Evolutionary conservation across 2,329 filamentous ascomycete species (phyloP).

Genomic region (Microascus cirrosus): DNA sequence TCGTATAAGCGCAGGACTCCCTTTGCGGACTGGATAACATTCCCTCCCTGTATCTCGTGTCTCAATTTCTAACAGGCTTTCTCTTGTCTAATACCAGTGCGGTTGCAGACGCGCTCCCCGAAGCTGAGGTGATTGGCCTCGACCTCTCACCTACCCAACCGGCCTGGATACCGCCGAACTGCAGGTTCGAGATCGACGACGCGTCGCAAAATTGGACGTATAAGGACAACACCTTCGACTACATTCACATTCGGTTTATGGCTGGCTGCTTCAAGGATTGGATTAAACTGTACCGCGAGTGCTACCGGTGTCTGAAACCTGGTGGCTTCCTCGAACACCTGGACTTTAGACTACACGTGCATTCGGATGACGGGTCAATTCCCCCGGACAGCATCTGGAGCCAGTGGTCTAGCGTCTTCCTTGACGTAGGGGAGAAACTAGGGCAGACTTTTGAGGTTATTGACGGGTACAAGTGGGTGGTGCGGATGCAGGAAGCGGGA

Average conservation of each 20-base stretch:
- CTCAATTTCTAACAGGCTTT: no score
- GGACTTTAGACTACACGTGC: constrained; percentile 6
- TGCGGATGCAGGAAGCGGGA: constrained; percentile 8
- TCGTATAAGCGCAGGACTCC: no score
- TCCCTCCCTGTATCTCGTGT: no score
- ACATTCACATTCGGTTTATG: constrained; percentile 13
- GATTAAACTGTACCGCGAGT: constrained; percentile 17
- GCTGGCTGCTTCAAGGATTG: constrained; percentile 18
- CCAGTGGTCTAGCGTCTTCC: constrained; percentile 10
- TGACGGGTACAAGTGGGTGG: constrained; percentile 5
- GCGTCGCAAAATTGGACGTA: constrained; percentile 38
- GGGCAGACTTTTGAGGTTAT: constrained; percentile 11
- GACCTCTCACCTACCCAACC: constrained; percentile 51
- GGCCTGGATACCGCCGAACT: constrained; percentile 46
- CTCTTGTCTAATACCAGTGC: no score
- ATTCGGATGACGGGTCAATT: constrained; percentile 14
- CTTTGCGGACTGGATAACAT: no score
- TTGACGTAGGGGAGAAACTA: constrained; percentile 9
- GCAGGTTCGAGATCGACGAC: constrained; percentile 56
- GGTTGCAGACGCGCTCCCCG: constrained; percentile 34
- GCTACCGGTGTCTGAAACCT: constrained; percentile 26
- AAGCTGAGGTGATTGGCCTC: constrained; percentile 28
- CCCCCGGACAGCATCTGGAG: constrained; percentile 8
- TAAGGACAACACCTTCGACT: constrained; percentile 24
- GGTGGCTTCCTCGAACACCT: constrained; percentile 19